Conservation (phyloP, 2,329 filamentous ascomycete genomes). For the Botrytis tulipae region DNA sequence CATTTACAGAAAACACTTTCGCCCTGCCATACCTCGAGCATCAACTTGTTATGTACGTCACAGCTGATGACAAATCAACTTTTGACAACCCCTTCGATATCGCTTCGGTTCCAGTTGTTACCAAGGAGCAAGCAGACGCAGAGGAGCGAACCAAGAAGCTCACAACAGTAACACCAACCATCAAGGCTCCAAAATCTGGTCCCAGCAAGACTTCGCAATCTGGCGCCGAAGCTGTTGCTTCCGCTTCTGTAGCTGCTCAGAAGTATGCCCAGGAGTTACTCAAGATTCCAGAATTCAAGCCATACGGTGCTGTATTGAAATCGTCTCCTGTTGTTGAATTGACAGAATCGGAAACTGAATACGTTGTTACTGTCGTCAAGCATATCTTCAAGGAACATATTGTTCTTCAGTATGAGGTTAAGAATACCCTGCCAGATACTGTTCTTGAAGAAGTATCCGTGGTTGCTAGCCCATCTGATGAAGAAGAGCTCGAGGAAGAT, state of each 20-base stretch:
- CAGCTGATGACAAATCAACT: slow-evolving; percentile 80
- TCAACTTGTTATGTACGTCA: slow-evolving; percentile 96
- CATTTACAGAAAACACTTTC: slow-evolving; percentile 77
- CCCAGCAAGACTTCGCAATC: slow-evolving; percentile 68
- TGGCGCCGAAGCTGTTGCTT: slow-evolving; percentile 71
- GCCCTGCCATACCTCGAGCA: slow-evolving; percentile 94
- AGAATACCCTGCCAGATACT: slow-evolving; percentile 91
- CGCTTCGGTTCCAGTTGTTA: slow-evolving; percentile 85
- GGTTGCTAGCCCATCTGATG: slow-evolving; percentile 73
- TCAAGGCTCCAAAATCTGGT: slow-evolving; percentile 86
- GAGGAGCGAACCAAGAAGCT: slow-evolving; percentile 98
- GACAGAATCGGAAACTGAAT: slow-evolving; percentile 96
- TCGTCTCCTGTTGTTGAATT: slow-evolving; percentile 83
- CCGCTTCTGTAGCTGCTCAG: slow-evolving; percentile 76
- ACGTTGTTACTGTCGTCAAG: slow-evolving; percentile 90
- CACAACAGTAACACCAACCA: slow-evolving; percentile 83
- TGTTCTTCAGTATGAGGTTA: slow-evolving; percentile 94
- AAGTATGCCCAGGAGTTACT: slow-evolving; percentile 86
- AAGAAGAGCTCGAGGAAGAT: slow-evolving; percentile 83
- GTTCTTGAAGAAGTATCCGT: slow-evolving; percentile 88
- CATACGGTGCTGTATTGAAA: slow-evolving; percentile 88
- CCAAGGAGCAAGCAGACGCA: slow-evolving; percentile 90
- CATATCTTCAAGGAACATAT: slow-evolving; percentile 98
- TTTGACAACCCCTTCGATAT: slow-evolving; percentile 89
- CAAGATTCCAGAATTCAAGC: slow-evolving; percentile 85